Conservation (phyloP, 441 rosid genomes). For the Bocquillonia castaneifolia region DNA sequence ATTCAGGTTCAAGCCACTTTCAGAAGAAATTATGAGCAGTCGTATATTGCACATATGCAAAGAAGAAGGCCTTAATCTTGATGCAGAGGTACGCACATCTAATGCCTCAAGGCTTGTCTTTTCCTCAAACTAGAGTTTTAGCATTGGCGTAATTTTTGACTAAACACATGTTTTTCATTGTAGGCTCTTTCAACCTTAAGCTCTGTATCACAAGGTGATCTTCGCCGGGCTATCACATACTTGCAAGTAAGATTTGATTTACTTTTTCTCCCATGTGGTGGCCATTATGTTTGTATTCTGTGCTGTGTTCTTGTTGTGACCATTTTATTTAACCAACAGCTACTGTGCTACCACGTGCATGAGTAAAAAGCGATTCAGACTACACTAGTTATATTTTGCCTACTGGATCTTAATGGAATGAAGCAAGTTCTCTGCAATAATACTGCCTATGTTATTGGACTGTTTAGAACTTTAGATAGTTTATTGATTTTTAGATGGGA, state of each 20-base stretch:
- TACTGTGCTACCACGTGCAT: neutral
- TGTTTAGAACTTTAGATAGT: too few relatives aligned
- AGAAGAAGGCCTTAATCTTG: conserved; percentile 59
- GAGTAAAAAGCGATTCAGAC: neutral
- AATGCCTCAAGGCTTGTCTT: conserved; percentile 21
- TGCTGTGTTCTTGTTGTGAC: neutral
- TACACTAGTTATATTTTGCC: too few relatives aligned
- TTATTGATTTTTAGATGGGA: neutral
- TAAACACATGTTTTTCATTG: conserved; percentile 10
- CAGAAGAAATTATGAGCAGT: conserved; percentile 83
- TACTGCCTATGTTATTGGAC: neutral
- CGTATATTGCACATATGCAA: conserved; percentile 78
- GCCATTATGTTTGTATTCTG: neutral
- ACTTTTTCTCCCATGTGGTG: neutral
- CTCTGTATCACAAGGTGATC: conserved; percentile 89
- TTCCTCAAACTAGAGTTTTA: neutral
- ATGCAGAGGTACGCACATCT: conserved; percentile 52
- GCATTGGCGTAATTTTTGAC: conserved; percentile 14
- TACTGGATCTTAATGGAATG: neutral
- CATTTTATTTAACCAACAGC: neutral
- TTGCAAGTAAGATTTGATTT: conserved; percentile 53
- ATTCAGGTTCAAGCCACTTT: conserved; percentile 94
- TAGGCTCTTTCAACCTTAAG: conserved; percentile 86
- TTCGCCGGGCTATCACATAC: conserved; percentile 92
- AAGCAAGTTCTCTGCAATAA: neutral